Base-by-base conservation (phyloP, 805 yeast species). In the Teunomyces tritomae region DNA sequence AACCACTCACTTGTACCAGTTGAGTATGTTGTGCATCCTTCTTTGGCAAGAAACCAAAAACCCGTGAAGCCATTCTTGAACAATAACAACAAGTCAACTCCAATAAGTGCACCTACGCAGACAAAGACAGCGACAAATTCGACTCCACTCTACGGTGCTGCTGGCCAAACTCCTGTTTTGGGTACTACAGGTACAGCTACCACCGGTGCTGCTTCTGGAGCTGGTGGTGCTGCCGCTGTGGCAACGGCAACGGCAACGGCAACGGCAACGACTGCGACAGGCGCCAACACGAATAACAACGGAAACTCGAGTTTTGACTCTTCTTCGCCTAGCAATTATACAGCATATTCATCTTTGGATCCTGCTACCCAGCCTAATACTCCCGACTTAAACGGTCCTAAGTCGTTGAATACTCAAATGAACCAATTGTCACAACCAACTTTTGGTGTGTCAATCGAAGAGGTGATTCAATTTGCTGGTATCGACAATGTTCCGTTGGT, bases 401-500 rank as follows among this genome's bases (percentile, higher is more conserved):
- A 62, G 44, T 45, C 70, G 1, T 52, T 68, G n/a, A 52, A 44
- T 20, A 28, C 57, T 2, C 59, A 54, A 39, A 44, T 52, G 11
- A 54, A 50, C 28, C 47, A 48, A 1, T 36, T 52, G 16, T 35
- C 54, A 4, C 75, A 71, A 46, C 75, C 77, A 0, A 83, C 96
- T 0, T 94, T 89, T 67, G 97, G 97, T 0, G 82, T 85, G 0
- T 85, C 96, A 0, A 75, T 94, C n/a, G 95, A 86, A 49, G 81
- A 76, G 8, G 69, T 89, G 39, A 82, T 90, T 14, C 85, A 84
- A 51, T 83, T 78, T 55, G 97, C 95, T 52, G 78, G 77, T 5
- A 92, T 90, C 46, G 96, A 89, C 54, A 85, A 88, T 65, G 97
- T 94, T 4, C 99, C 99, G 1, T 77, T 86, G 13, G 80, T 94